Conservation (phyloP, 2,329 filamentous ascomycete genomes). For the Fusarium neocosmosporiellum region DNA sequence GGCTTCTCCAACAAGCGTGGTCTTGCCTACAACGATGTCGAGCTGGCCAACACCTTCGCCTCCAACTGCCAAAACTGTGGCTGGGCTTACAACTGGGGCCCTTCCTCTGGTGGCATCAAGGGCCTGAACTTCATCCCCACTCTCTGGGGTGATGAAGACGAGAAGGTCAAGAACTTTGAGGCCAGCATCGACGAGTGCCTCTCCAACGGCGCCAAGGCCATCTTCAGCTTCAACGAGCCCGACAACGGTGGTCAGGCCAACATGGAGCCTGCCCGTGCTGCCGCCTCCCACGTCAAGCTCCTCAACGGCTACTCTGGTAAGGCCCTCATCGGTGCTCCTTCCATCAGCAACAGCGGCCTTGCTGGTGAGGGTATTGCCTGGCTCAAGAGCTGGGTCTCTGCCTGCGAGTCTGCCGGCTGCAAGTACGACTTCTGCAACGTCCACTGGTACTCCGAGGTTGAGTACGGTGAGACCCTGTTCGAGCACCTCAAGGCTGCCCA, state of each 20-base stretch:
- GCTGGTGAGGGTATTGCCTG: conserved; percentile 65
- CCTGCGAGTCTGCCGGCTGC: conserved; percentile 63
- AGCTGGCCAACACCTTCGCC: conserved; percentile 63
- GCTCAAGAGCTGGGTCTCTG: conserved; percentile 63
- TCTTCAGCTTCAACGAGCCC: conserved; percentile 80
- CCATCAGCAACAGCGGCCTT: conserved; percentile 69
- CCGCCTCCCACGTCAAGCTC: conserved; percentile 62
- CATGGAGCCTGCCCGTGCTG: conserved; percentile 63
- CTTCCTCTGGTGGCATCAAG: conserved; percentile 55
- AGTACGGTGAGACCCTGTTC: conserved; percentile 63
- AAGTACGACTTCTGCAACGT: conserved; percentile 69
- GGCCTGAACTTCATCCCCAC: conserved; percentile 72
- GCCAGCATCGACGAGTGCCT: conserved; percentile 63
- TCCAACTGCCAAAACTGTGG: conserved; percentile 54
- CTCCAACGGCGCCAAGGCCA: conserved; percentile 61
- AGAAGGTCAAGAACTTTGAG: conserved; percentile 62
- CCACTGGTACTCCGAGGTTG: conserved; percentile 71
- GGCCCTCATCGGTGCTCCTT: conserved; percentile 67
- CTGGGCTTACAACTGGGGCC: conserved; percentile 79
- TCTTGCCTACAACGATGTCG: conserved; percentile 73
- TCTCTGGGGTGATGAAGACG: conserved; percentile 65
- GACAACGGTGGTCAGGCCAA: conserved; percentile 71
- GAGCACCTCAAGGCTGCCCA: conserved; percentile 62
- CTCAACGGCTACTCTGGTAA: conserved; percentile 67
- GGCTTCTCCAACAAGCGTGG: conserved; percentile 67